Base-by-base conservation (phyloP, 2,329 filamentous ascomycete genomes). In the Cordyceps sp. region DNA sequence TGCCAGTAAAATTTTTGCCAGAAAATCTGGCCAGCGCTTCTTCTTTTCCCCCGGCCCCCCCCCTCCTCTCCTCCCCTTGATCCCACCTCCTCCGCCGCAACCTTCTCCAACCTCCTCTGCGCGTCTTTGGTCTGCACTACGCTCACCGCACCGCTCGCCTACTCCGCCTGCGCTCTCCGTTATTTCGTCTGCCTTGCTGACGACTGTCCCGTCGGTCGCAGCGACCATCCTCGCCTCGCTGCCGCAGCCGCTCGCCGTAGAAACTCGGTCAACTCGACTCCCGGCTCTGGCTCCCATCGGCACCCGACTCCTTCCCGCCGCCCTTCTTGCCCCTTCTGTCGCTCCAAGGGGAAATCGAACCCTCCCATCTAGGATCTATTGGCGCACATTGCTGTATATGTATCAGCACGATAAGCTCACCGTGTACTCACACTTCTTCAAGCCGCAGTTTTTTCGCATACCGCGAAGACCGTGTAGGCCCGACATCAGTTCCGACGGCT, bases 361-460 rank as follows among this genome's bases (percentile, higher is more conserved):
- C n/a, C 39, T 41, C 42, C 40, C 49, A 50, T 44, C 43, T 51
- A 53, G 45, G 33, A 43, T 38, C 42, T 36, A 36, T 44, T 42
- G 41, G 40, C 36, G 41, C 45, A 56, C 48, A 50, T 52, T 53
- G 52, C 55, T 79, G 84, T 93, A 81, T 92, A 93, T 93, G 85
- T 93, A 93, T 93, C 85, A 85, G 83, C 79, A 83, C 82, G 79
- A 80, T 76, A 58, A 69, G 54, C 73, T 73, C 74, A 74, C 81
- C 80, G 76, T 84, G 77, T 85, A 83, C 76, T 82, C 78, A 82
- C 78, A 88, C 78, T 83, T 83, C 69, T 75, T 83, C 69, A 83
- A 84, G 81, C 83, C 92, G 81, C 84, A 86, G 74, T 70, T 78
- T 73, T 92, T 92, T 82, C 84, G 84, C 74, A 85, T 82, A 80